A percentile compares a stretch with the other conserved stretches of the same genome.
Evolutionary conservation across 306 rosid genomes (phyloP).

Genomic region (Comarum palustre): DNA sequence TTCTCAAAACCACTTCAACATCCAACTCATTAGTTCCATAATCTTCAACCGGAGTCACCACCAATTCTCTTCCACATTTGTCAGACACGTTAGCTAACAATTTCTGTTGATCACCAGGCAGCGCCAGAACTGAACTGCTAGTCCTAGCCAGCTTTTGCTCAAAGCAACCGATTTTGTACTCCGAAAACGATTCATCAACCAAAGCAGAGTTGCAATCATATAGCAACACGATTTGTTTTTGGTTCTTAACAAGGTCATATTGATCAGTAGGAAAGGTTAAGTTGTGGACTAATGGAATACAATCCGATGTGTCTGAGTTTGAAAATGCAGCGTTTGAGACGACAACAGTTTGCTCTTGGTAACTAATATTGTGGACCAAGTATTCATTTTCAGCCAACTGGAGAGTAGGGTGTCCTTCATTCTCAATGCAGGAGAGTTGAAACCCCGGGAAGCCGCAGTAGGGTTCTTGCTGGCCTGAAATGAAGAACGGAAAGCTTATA

Average conservation of each 20-base stretch:
- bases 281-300: constrained; percentile 19
- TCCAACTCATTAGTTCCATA: neutral
- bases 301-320: neutral
- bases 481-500: constrained; percentile 53
- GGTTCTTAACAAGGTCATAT: constrained; percentile 5
- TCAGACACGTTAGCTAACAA: neutral
- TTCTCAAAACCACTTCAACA: constrained; percentile 27
- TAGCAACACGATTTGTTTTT: constrained; percentile 20
- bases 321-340: constrained; percentile 38
- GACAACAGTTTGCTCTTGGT: constrained; percentile 23
- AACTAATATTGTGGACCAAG: constrained; percentile 35
- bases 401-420: constrained; percentile 26
- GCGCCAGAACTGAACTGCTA: constrained; percentile 30
- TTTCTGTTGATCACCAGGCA: constrained; percentile 16
- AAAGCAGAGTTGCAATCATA: constrained; percentile 24
- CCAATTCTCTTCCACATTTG: constrained; percentile 23
- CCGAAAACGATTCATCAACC: neutral
- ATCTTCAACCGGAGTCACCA: neutral
- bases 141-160: neutral
- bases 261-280: neutral
- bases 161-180: constrained; percentile 31
- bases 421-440: constrained; percentile 27
- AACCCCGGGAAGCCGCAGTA: constrained; percentile 64
- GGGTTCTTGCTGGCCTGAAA: constrained; percentile 16
- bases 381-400: constrained; percentile 16